Percentiles rank a stretch among this genome's conserved stretches.
Evolutionary conservation across 306 rosid genomes (phyloP).

Genomic region (Prunus armeniaca): DNA sequence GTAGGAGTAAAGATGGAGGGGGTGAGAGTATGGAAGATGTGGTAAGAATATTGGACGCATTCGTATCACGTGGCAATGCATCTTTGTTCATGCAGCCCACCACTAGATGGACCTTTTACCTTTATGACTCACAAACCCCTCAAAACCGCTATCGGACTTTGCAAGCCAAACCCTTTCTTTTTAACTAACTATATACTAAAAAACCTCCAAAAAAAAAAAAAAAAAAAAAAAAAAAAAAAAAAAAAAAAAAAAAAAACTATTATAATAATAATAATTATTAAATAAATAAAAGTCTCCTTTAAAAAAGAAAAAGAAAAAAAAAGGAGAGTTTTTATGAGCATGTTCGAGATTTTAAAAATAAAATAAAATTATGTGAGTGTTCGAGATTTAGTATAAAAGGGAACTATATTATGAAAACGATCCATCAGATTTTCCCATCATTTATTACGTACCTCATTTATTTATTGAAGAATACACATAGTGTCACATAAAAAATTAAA

Average conservation of each 20-base stretch:
- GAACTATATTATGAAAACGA: neutral
- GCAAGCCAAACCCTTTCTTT: slow-evolving; percentile 34
- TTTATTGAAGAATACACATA: too few species aligned
- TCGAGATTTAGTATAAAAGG: neutral
- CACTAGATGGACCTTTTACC: slow-evolving; percentile 27
- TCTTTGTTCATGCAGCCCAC: slow-evolving; percentile 50
- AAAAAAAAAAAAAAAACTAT: too few species aligned
- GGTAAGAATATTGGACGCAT: slow-evolving; percentile 26
- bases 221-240: too few species aligned
- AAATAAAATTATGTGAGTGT: too few species aligned
- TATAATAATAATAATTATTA: too few species aligned
- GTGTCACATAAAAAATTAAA: too few species aligned
- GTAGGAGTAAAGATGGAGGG: too few species aligned
- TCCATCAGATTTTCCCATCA: neutral
- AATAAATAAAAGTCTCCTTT: too few species aligned
- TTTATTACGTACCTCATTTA: neutral
- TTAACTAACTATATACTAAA: too few species aligned
- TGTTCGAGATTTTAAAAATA: slow-evolving; percentile 19
- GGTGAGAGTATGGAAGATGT: neutral
- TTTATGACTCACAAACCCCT: slow-evolving; percentile 33
- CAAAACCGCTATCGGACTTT: slow-evolving; percentile 40
- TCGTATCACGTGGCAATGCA: slow-evolving; percentile 23
- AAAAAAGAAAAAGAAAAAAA: neutral
- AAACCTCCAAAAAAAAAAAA: too few species aligned
- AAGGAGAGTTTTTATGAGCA: neutral